phyloP scores from a whole-genome alignment of 371 early-diverging fungal species.

The Apophysomyces variabilis region DNA sequence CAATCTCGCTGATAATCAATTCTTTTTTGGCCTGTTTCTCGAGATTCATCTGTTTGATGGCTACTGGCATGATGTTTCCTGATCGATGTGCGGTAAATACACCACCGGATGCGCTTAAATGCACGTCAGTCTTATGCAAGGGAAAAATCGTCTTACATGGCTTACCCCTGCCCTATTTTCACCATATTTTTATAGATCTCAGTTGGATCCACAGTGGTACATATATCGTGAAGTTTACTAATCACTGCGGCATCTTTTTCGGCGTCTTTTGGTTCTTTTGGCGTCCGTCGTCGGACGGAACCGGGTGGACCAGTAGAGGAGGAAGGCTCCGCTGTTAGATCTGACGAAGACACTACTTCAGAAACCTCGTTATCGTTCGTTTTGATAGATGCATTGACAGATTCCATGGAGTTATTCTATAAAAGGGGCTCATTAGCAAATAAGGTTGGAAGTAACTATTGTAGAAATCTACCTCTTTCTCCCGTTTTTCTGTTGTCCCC shows the following conservation, averaged over 20 bases:
- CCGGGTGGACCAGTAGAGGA: background rate
- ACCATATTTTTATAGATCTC: constrained; percentile 58
- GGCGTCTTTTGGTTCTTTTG: constrained; percentile 12
- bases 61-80: constrained; percentile 64
- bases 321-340: background rate
- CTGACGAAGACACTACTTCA: background rate
- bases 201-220: constrained; percentile 90
- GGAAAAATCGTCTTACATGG: constrained; percentile 4
- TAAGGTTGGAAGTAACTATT: background rate
- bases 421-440: background rate
- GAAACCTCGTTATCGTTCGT: background rate
- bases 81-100: constrained; percentile 80
- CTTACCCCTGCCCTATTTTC: constrained; percentile 77
- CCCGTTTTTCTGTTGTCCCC: background rate
- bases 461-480: background rate
- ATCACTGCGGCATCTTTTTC: constrained; percentile 72
- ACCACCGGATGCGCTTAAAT: constrained; percentile 53
- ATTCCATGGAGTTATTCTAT: background rate
- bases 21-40: constrained; percentile 89
- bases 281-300: constrained; percentile 8
- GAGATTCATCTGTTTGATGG: constrained; percentile 91
- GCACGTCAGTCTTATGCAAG: background rate
- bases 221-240: constrained; percentile 81
- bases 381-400: background rate
- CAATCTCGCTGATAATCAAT: constrained; percentile 88